Percentiles rank a stretch among this genome's conserved stretches.
phyloP scores from a whole-genome alignment of 2,329 filamentous ascomycete species.

The Colletotrichum lupini region DNA sequence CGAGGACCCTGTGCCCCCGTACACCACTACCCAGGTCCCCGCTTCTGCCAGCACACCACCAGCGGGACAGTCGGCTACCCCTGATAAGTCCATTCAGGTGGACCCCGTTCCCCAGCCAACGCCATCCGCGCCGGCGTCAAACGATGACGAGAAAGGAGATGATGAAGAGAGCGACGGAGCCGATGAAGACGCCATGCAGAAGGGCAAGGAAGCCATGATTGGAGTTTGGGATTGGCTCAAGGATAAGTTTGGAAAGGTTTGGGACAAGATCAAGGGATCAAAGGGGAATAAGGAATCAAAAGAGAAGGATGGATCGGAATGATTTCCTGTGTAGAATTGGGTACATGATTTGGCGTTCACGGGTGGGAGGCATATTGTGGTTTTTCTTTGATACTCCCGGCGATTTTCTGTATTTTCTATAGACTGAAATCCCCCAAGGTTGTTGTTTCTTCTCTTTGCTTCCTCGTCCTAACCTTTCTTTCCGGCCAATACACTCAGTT shows the following conservation, averaged over 20 bases:
- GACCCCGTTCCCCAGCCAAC: conserved; percentile 39
- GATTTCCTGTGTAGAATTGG: not conserved
- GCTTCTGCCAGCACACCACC: conserved; percentile 28
- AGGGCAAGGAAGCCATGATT: conserved; percentile 44
- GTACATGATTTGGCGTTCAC: conserved; percentile 22
- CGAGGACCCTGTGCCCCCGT: conserved; percentile 59
- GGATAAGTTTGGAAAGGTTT: conserved; percentile 57
- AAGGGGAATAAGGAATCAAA: not conserved
- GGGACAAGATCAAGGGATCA: conserved; percentile 54
- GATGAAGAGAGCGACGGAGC: conserved; percentile 38
- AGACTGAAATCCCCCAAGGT: not conserved
- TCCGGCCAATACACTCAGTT: too few species aligned
- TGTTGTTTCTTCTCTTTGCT: too few species aligned
- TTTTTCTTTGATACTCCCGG: conserved; percentile 28
- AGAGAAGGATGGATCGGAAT: conserved; percentile 9
- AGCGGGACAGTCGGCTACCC: conserved; percentile 27
- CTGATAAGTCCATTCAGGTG: conserved; percentile 35
- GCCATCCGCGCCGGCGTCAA: conserved; percentile 35
- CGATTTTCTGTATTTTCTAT: not conserved
- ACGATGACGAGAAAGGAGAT: conserved; percentile 10
- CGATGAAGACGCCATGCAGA: conserved; percentile 43
- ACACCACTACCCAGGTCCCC: conserved; percentile 30
- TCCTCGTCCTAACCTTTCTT: too few species aligned
- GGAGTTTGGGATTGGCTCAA: conserved; percentile 64
- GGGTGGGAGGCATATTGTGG: conserved; percentile 15